These are phyloP conservation scores for Lentinus tigrinus DNA, from an alignment of 768 basidiomycete species.

Conservation along the genomic window DNA sequence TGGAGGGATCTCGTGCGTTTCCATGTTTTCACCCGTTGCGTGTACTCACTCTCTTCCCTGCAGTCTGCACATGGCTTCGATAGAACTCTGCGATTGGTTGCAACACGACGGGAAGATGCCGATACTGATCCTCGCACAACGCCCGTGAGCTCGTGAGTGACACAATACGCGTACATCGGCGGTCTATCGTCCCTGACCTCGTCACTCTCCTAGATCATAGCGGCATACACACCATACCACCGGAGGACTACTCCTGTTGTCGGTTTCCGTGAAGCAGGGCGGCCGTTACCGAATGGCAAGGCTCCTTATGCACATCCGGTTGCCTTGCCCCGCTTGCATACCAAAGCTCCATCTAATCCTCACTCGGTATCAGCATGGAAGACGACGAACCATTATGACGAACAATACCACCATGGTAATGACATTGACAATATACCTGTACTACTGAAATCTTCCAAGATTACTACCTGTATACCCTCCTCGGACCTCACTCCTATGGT, in stretches of 20 bases:
- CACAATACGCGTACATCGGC: not conserved
- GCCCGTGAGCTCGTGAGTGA: constrained; percentile 6
- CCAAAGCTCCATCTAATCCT: not conserved
- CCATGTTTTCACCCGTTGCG: too few relatives aligned
- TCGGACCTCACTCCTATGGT: not conserved
- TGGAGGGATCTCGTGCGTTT: constrained; percentile 72
- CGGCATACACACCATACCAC: not conserved
- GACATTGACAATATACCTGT: not conserved
- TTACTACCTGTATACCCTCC: not conserved
- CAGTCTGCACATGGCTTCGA: constrained; percentile 79
- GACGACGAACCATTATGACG: not conserved
- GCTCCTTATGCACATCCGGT: not conserved
- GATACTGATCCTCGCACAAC: constrained; percentile 26
- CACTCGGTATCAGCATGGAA: not conserved
- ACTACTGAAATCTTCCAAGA: not conserved
- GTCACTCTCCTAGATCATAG: not conserved
- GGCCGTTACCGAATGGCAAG: not conserved
- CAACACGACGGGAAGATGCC: constrained; percentile 53
- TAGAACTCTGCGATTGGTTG: constrained; percentile 57
- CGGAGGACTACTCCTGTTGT: too few relatives aligned
- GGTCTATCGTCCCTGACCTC: not conserved
- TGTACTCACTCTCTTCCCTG: not conserved
- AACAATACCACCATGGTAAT: not conserved
- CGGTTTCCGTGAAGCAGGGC: not conserved
- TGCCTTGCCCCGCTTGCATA: not conserved